These are phyloP conservation scores for Circinella umbellata DNA, from an alignment of 371 early-diverging fungal species.

Conservation along the genomic window DNA sequence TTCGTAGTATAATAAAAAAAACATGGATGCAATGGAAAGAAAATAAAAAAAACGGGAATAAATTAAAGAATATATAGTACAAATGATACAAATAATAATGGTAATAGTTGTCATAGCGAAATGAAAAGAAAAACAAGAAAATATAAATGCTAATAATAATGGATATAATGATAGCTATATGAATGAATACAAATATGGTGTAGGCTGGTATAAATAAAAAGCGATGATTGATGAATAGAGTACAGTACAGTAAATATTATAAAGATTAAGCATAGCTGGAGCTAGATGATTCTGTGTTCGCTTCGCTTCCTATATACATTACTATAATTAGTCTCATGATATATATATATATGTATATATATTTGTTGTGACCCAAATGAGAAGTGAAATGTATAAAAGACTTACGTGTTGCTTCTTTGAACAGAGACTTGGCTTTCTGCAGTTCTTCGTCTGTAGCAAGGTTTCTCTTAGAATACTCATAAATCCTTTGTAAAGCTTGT, in stretches of 20 bases:
- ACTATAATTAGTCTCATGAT: not conserved
- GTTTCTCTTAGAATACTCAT: constrained; percentile 20
- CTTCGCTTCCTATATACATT: constrained; percentile 7
- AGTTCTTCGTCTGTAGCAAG: constrained; percentile 14
- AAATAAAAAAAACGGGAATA: not conserved
- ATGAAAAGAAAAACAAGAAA: not conserved
- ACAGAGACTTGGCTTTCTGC: constrained; percentile 3
- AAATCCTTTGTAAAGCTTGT: constrained; percentile 20
- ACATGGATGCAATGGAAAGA: constrained; percentile 11
- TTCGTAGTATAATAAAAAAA: constrained; percentile 1
- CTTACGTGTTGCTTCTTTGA: constrained; percentile 3
- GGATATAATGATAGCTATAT: not conserved
- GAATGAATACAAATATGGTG: not conserved
- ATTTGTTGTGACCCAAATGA: no score
- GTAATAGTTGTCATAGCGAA: not conserved
- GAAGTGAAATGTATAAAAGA: not conserved
- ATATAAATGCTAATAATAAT: no score
- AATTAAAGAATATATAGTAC: not conserved
- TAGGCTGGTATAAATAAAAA: not conserved
- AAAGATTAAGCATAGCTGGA: not conserved
- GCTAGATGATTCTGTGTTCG: not conserved
- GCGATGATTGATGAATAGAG: not conserved
- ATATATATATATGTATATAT: no score
- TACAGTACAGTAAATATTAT: not conserved
- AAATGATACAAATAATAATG: constrained; percentile 12